These are phyloP conservation scores for Botryotinia globosa DNA, from an alignment of 2,329 filamentous ascomycete genomes.

Conservation along the genomic window DNA sequence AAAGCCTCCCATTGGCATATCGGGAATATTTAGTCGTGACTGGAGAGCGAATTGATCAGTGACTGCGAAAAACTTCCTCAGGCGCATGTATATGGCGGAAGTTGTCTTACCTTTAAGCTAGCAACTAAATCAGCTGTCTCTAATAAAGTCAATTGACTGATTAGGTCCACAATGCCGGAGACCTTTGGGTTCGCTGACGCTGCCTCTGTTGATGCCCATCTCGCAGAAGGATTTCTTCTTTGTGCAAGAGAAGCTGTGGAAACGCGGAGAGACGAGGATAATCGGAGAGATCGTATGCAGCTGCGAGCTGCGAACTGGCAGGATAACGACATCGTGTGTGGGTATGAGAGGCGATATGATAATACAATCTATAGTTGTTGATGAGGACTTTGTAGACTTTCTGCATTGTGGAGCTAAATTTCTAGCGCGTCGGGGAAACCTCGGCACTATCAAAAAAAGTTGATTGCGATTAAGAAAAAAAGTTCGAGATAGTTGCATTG, in stretches of 20 bases:
- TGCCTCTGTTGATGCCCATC: constrained; percentile 86
- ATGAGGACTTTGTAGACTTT: constrained; percentile 30
- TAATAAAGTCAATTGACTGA: constrained; percentile 94
- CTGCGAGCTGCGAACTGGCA: constrained; percentile 62
- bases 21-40: constrained; percentile 95
- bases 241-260: constrained; percentile 48
- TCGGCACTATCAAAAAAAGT: constrained; percentile 18
- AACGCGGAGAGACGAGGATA: constrained; percentile 46
- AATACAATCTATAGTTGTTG: constrained; percentile 6
- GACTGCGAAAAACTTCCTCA: neutral
- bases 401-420: constrained; percentile 22
- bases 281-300: constrained; percentile 61
- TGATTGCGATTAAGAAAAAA: constrained; percentile 21
- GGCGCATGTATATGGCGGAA: neutral
- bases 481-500: constrained; percentile 18
- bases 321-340: constrained; percentile 57
- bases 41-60: constrained; percentile 43
- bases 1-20: constrained; percentile 92
- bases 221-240: constrained; percentile 49
- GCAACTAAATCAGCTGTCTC: constrained; percentile 97
- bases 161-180: constrained; percentile 91
- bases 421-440: constrained; percentile 21
- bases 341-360: constrained; percentile 28
- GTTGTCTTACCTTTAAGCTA: constrained; percentile 75
- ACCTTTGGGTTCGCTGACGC: constrained; percentile 82